Base-by-base conservation (phyloP, 1,284 basidiomycete species). In the Sphaerobolus stellatus region DNA sequence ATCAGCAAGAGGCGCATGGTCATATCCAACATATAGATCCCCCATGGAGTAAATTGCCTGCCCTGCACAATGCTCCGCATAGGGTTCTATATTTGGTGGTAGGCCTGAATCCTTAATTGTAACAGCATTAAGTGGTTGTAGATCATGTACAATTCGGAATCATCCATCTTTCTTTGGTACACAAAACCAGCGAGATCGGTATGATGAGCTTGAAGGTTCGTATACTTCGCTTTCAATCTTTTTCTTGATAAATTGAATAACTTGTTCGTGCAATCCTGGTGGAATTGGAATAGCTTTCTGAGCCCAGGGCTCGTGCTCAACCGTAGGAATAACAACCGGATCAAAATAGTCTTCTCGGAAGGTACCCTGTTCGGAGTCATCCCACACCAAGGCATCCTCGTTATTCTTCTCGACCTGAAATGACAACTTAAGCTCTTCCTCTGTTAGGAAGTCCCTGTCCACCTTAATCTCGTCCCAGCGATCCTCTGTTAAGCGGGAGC, bases 111-210 rank as follows among this genome's bases (percentile, higher is more conserved):
- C 61, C 33, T 57, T 52, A 30, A 74, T 71, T 0, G 65, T 69
- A 34, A 73, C 63, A 0, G 62, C 62, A 47, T 74, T 74, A 0
- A 71, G 62, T 0, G 65, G 66, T 50, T 73, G 60, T 0, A 71
- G 25, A 25, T 52, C 43, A 13, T 46, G 43, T 14, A 58, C 56
- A 3, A 53, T 16, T 4, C 55, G 56, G 5, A 52, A 64, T 25
- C 66, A n/a, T 2, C 68, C 66, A 47, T 70, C 66, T 51, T 74
- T 75, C 62, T 75, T 74, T 5, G 68, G 41, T 0, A 74, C 67
- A 48, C 66, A 68, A 53, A 76, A 76, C 71, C 73, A 74, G 16
- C 64, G 56, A 0, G 69, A 75, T 0, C 66, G 58, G 53, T 75
- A 76, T 0, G 71, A 70, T 0, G 71, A 71, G 33, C 69, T 71